Evolutionary conservation across 2,329 filamentous ascomycete genomes (phyloP).

Genomic region (Cladorrhinum sp.): DNA sequence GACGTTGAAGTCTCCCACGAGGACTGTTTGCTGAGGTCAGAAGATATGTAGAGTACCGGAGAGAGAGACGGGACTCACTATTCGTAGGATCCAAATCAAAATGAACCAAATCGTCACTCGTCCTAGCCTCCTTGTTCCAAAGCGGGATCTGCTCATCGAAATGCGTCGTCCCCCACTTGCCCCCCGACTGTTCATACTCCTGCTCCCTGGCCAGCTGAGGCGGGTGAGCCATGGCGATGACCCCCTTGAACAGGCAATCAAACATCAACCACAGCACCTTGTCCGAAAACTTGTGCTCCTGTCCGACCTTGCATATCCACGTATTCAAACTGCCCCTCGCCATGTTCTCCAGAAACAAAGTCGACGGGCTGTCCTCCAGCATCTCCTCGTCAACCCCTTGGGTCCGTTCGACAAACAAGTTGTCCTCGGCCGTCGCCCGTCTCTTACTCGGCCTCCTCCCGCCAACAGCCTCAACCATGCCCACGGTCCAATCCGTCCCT

Average conservation of each 20-base stretch:
- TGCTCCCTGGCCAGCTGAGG: neutral
- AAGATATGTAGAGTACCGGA: too few species aligned
- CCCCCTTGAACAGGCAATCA: slow-evolving; percentile 3
- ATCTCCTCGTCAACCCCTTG: neutral
- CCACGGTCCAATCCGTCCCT: too few species aligned
- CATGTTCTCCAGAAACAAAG: neutral
- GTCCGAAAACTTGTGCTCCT: neutral
- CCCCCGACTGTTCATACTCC: neutral
- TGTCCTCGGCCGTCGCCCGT: neutral
- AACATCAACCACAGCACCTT: slow-evolving; percentile 1
- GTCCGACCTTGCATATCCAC: neutral
- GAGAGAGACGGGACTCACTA: neutral
- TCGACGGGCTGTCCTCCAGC: neutral
- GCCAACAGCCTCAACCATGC: too few species aligned
- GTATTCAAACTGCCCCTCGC: neutral
- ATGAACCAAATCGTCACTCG: neutral
- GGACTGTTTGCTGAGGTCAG: neutral
- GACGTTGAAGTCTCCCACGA: neutral
- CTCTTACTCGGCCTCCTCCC: too few species aligned
- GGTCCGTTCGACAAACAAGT: neutral
- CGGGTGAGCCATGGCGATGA: slow-evolving; percentile 3
- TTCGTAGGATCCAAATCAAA: slow-evolving; percentile 4
- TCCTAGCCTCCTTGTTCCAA: neutral
- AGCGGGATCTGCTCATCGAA: neutral
- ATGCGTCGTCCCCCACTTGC: neutral